Evolutionary conservation across 768 basidiomycete genomes (phyloP), one percentile per base, ranked within the genome.

Genomic region (Termitomyces sp.): DNA sequence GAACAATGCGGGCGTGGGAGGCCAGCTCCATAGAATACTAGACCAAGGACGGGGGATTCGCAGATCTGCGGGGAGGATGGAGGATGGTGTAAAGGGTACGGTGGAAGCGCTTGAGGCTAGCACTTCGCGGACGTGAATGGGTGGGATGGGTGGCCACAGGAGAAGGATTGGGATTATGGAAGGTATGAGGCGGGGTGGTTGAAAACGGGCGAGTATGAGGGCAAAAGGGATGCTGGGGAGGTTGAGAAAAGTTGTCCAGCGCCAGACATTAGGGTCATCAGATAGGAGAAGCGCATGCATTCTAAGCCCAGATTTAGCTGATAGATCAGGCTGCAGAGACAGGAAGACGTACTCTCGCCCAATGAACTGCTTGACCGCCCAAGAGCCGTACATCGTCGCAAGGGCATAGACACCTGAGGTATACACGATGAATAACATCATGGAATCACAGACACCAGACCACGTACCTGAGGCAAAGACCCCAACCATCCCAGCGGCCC

Each of bases 181-280:
- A 19, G 75, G 66, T 26, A 69, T 55, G 9, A 64, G 58, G 22
- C 65, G 67, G 37, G 63, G 68, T 19, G 71, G 41, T 53, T 76
- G 74, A 42, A 83, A 75, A 40, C 86, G 83, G 32, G 86, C 80
- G 30, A 82, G 68, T 62, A 90, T 74, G 58, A 92, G 82, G 26
- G 79, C 76, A 43, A 89, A 65, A 0, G 90, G 88, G 40, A 92
- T 76, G 34, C 87, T 68, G 7, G 87, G 88, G 15, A 92, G 81
- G 65, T 90, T 85, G 64, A 89, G 66, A 70, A 79, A 88, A 37
- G 87, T 85, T 44, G 83, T 80, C 81, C 83, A 84, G 1, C 87
- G 84, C 90, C 90, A 92, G 51, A 84, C 81, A 40, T 73, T 70
- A 1, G 84, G 84, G 63, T 91, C 85, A 57, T 86, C 78, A 0